These are phyloP conservation scores for Citeromyces matritensis DNA, from an alignment of 805 yeast genomes.

Conservation along the genomic window DNA sequence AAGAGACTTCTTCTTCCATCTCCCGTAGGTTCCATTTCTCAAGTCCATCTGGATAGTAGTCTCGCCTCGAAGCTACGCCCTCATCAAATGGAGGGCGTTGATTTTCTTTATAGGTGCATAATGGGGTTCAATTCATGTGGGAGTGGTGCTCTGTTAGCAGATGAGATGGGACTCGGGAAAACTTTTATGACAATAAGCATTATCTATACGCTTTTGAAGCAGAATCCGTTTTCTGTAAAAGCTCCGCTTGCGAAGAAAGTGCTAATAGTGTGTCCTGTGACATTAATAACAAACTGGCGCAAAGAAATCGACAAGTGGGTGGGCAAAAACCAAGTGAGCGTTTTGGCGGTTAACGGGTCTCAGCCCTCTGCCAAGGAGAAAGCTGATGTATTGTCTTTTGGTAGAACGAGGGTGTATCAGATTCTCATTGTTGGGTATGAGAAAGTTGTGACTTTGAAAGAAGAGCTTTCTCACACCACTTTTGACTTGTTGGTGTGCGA, in stretches of 20 bases:
- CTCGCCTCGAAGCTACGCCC: constrained; percentile 45
- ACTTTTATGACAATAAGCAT: constrained; percentile 76
- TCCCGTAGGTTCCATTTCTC: constrained; percentile 6
- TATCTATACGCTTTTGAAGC: constrained; percentile 71
- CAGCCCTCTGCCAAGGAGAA: constrained; percentile 38
- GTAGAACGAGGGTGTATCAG: constrained; percentile 59
- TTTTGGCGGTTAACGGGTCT: constrained; percentile 40
- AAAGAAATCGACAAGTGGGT: constrained; percentile 86
- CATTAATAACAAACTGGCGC: constrained; percentile 79
- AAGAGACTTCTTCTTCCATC: not conserved
- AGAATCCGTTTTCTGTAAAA: constrained; percentile 30
- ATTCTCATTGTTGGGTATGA: constrained; percentile 84
- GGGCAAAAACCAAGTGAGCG: constrained; percentile 44
- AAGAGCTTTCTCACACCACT: constrained; percentile 23
- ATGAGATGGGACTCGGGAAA: constrained; percentile 94
- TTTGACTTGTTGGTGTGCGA: constrained; percentile 78
- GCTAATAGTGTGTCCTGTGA: constrained; percentile 82
- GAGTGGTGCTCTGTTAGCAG: constrained; percentile 77
- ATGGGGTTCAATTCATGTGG: constrained; percentile 41
- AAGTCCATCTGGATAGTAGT: constrained; percentile 47
- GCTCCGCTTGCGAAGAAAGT: constrained; percentile 35
- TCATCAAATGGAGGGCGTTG: constrained; percentile 79
- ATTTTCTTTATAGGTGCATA: constrained; percentile 69
- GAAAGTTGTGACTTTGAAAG: constrained; percentile 40
- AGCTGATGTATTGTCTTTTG: constrained; percentile 41